Conservation (phyloP, 345 rosid species). For the Gossypium anomalum region DNA sequence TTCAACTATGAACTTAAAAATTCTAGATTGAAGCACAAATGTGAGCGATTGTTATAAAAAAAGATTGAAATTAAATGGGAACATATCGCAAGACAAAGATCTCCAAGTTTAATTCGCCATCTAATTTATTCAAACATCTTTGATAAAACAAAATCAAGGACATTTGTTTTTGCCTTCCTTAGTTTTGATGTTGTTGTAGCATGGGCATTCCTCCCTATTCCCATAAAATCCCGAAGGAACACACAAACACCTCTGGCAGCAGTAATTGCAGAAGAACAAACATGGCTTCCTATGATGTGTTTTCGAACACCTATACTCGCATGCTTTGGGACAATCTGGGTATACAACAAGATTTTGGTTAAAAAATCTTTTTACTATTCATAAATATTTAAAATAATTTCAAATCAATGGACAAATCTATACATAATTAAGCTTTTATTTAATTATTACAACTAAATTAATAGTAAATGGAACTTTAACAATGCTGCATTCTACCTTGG, state of each 20-base stretch:
- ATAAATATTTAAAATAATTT: no score
- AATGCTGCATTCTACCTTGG: not conserved
- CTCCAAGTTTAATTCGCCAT: not conserved
- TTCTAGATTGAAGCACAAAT: no score
- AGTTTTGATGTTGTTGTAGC: constrained; percentile 30
- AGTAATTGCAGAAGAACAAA: constrained; percentile 36
- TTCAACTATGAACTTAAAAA: no score
- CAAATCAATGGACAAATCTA: no score
- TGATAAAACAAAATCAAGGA: constrained; percentile 18
- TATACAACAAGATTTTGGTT: not conserved
- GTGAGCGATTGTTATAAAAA: no score
- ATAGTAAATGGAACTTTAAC: not conserved
- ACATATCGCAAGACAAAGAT: not conserved
- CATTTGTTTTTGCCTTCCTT: constrained; percentile 32
- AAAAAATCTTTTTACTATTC: not conserved
- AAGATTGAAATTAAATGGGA: no score
- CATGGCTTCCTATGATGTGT: constrained; percentile 33
- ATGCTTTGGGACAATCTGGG: constrained; percentile 17
- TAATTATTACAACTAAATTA: not conserved
- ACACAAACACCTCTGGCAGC: constrained; percentile 36
- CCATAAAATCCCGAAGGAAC: constrained; percentile 43
- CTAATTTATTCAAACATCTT: no score
- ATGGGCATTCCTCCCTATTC: constrained; percentile 32
- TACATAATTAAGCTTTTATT: no score
- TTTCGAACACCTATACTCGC: constrained; percentile 29